Evolutionary conservation across 202 grass and related monocot genomes (phyloP).

Genomic region (Setaria viridis): DNA sequence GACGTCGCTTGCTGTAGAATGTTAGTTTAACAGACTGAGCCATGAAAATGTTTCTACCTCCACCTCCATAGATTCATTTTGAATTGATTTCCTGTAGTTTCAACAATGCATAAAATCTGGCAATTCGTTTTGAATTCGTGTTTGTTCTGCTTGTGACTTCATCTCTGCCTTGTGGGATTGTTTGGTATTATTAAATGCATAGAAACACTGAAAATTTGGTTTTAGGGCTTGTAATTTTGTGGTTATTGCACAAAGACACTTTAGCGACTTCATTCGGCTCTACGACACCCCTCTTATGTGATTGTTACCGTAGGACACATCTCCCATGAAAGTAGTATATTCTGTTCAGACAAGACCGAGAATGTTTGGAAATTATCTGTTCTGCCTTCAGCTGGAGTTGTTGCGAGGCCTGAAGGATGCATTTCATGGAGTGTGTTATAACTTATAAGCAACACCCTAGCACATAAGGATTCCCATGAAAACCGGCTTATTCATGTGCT

Average conservation of each 20-base stretch:
- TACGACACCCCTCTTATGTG: neutral
- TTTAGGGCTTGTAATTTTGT: neutral
- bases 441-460: neutral
- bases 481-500: neutral
- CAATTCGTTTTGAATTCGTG: slow-evolving; percentile 11
- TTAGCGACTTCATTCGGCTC: neutral
- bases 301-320: neutral
- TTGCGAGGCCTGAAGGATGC: neutral
- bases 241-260: neutral
- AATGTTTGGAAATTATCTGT: neutral
- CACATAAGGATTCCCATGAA: neutral
- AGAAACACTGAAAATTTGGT: neutral
- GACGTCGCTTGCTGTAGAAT: neutral
- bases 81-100: slow-evolving; percentile 28
- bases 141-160: neutral
- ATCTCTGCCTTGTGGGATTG: neutral
- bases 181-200: slow-evolving; percentile 13
- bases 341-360: neutral
- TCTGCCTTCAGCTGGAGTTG: neutral
- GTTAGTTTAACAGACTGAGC: neutral
- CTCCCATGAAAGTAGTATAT: neutral
- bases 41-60: neutral
- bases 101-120: neutral
- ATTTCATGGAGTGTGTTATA: neutral
- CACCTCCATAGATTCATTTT: neutral